Conservation (phyloP, 2,329 filamentous ascomycete genomes). For the Alternaria panax region DNA sequence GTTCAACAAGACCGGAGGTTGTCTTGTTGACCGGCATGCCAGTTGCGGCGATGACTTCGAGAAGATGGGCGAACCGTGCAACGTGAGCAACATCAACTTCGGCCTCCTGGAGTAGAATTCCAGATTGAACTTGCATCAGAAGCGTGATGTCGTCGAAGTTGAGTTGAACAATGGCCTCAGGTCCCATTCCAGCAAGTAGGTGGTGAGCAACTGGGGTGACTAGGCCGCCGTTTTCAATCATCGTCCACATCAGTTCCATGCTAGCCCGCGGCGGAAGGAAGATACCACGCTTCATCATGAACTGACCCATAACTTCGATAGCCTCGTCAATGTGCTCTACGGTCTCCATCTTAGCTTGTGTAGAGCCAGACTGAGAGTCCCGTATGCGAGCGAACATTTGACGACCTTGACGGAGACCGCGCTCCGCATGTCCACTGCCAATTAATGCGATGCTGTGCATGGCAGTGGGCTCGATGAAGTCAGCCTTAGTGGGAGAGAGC, state of each 20-base stretch:
- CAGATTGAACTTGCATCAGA: conserved; percentile 66
- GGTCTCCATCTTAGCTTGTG: conserved; percentile 61
- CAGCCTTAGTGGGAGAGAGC: conserved; percentile 66
- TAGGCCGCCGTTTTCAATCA: conserved; percentile 70
- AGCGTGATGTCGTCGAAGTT: conserved; percentile 62
- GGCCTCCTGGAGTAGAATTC: conserved; percentile 56
- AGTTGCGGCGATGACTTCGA: conserved; percentile 64
- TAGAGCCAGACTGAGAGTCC: conserved; percentile 61
- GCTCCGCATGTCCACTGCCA: conserved; percentile 82
- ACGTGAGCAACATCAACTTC: conserved; percentile 64
- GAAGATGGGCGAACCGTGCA: conserved; percentile 67
- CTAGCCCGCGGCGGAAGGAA: conserved; percentile 62
- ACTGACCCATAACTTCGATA: conserved; percentile 71
- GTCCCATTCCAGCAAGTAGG: conserved; percentile 66
- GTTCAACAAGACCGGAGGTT: conserved; percentile 65
- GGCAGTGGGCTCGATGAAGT: conserved; percentile 83
- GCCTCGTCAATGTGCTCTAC: conserved; percentile 87
- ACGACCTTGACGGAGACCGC: conserved; percentile 79
- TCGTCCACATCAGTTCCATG: conserved; percentile 68
- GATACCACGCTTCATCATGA: conserved; percentile 62
- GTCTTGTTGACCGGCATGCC: conserved; percentile 62
- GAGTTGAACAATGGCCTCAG: conserved; percentile 65
- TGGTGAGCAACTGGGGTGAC: conserved; percentile 67
- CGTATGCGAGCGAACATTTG: conserved; percentile 88
- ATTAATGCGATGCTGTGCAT: conserved; percentile 93